A percentile compares a stretch with the other conserved stretches of the same genome.
Evolutionary conservation across 495 filamentous ascomycete genomes (phyloP).

Genomic region (Aspergillus bertholletiae): DNA sequence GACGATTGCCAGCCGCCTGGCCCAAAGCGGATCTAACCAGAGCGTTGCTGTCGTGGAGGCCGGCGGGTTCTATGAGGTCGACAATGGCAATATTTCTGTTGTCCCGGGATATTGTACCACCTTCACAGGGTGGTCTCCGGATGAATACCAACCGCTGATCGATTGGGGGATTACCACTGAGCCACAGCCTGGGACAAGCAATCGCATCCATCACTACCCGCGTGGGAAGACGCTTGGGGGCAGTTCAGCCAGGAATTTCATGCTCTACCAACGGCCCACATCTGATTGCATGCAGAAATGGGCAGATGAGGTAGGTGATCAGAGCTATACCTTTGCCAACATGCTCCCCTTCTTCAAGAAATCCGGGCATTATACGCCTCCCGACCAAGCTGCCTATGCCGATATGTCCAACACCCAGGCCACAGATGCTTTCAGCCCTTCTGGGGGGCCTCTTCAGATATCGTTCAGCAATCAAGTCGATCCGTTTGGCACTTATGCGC

Average conservation of each 20-base stretch:
- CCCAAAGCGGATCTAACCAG: slow-evolving; percentile 16
- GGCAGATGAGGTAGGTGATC: slow-evolving; percentile 53
- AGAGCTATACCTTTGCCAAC: slow-evolving; percentile 46
- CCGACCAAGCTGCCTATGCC: slow-evolving; percentile 23
- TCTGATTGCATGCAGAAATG: slow-evolving; percentile 40
- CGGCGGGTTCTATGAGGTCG: slow-evolving; percentile 49
- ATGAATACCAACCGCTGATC: slow-evolving; percentile 38
- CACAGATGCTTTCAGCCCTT: slow-evolving; percentile 20
- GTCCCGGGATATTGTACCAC: slow-evolving; percentile 50
- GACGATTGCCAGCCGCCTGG: slow-evolving; percentile 37
- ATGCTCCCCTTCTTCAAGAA: slow-evolving; percentile 52
- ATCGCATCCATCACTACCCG: slow-evolving; percentile 26
- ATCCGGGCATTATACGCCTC: slow-evolving; percentile 45
- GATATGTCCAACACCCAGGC: slow-evolving; percentile 28
- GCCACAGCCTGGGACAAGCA: slow-evolving; percentile 26
- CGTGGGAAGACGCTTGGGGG: slow-evolving; percentile 25
- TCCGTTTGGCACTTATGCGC: slow-evolving; percentile 24
- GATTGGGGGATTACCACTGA: slow-evolving; percentile 47
- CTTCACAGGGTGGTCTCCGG: slow-evolving; percentile 49
- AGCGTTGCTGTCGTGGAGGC: slow-evolving; percentile 52
- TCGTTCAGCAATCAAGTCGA: slow-evolving; percentile 19
- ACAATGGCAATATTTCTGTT: slow-evolving; percentile 42
- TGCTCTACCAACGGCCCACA: slow-evolving; percentile 41
- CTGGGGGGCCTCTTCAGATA: slow-evolving; percentile 35
- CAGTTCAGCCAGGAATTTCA: slow-evolving; percentile 40